Evolutionary conservation across 768 basidiomycete species (phyloP), one percentile per base, ranked within the genome.

Genomic region (Tephrocybe sp.): DNA sequence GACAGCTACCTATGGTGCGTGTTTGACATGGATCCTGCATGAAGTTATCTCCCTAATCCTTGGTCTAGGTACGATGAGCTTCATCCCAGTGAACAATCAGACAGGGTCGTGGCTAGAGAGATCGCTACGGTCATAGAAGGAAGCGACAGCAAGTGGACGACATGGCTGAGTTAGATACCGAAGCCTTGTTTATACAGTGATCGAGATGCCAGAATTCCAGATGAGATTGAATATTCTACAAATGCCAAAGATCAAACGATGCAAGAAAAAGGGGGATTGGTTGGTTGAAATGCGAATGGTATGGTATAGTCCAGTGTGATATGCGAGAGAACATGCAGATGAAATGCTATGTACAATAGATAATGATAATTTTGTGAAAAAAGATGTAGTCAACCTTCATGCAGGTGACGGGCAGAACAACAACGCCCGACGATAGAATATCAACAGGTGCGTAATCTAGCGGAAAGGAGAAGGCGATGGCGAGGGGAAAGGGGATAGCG

Each of bases 1-100:
- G 79, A 80, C 55, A 80, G 79, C 52, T 80, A 69, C 60, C 55
- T 80, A 30, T 80, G 79, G 79, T 77, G 49, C 30, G 72, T 49
- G 52, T 19, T 8, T 37, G 27, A 27, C 19, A 11, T 16, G 4
- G 22, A 9, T 31, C 22, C 9, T 44, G 9, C 36, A 12, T 24
- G 6, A n/a, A n/a, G n/a, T 16, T 22, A 11, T 19, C 16, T 21
- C 9, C 18, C 21, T 7, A 42, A 9, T 13, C 15, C 1, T 21
- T 34, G 19, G 9, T 8, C 31, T 15, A 57, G 57, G 73, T 73
- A 49, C 34, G 76, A 80, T 55, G 78, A 79, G 46, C 64, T 80
- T 59, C 60, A 61, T 45, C 60, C 60, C 18, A 59, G 57, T 15
- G 57, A 59, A 37, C 57, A 61, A 24, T 48, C 73, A 8, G 69